A percentile compares a stretch with the other conserved stretches of the same genome.
Conservation (phyloP, 2,329 filamentous ascomycete species). For the Aspergillus arachidicola region DNA sequence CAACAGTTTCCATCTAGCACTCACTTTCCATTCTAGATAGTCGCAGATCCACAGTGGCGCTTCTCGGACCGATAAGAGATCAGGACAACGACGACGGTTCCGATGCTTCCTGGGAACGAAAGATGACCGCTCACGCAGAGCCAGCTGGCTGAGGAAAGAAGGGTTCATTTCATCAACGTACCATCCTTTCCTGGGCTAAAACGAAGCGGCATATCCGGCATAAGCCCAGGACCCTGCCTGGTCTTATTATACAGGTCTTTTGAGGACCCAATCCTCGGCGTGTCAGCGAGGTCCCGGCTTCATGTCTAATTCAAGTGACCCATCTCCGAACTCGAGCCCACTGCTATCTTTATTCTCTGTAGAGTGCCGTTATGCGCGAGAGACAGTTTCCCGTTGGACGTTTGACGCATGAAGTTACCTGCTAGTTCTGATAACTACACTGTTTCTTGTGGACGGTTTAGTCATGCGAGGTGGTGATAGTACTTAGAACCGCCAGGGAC, state of each 20-base stretch:
- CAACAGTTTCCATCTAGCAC: not conserved
- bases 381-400: not conserved
- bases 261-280: not conserved
- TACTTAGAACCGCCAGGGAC: not conserved
- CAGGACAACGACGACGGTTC: not conserved
- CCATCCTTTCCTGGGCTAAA: not conserved
- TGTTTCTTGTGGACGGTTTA: not conserved
- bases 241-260: not conserved
- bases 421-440: not conserved
- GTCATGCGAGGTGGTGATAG: not conserved
- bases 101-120: not conserved
- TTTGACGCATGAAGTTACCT: not conserved
- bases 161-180: not conserved
- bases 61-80: not conserved
- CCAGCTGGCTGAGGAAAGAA: not conserved
- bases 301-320: not conserved
- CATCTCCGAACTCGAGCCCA: not conserved
- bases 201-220: not conserved
- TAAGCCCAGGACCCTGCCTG: not conserved
- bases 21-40: not conserved
- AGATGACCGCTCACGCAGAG: not conserved
- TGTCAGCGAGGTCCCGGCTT: not conserved
- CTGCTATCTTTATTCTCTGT: not conserved
- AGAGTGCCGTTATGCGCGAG: not conserved
- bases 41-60: not conserved